phyloP scores from a whole-genome alignment of 129 eudicot species.

The Deinandra increscens region DNA sequence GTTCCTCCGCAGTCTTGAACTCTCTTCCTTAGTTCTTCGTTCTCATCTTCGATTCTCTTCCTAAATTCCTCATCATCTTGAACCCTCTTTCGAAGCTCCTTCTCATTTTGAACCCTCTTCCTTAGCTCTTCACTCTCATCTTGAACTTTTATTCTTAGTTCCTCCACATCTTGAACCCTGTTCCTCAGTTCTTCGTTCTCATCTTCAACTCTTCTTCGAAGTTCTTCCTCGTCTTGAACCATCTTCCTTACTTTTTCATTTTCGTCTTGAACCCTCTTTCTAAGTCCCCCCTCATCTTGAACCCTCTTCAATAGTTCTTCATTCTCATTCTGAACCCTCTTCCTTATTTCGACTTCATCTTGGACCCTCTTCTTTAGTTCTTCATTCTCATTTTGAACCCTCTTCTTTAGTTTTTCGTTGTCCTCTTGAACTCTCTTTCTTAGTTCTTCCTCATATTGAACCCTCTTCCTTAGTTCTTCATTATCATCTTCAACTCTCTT shows the following conservation, averaged over 20 bases:
- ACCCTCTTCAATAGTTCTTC: not conserved
- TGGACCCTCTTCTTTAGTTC: not conserved
- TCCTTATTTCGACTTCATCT: not conserved
- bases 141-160: no score
- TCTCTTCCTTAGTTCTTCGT: not conserved
- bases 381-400: not conserved
- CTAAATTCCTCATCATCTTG: not conserved
- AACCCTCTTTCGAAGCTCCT: not conserved
- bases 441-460: constrained; percentile 15
- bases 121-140: constrained; percentile 22
- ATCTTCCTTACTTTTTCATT: constrained; percentile 15
- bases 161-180: not conserved
- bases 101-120: constrained; percentile 22
- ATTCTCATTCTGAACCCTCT: not conserved
- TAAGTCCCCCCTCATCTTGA: constrained; percentile 7
- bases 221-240: not conserved
- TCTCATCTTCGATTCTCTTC: not conserved
- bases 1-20: not conserved
- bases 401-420: not conserved
- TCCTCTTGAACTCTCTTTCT: not conserved
- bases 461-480: constrained; percentile 14
- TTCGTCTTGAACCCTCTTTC: constrained; percentile 11
- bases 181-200: not conserved
- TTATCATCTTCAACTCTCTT: no score
- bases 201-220: constrained; percentile 2